Percentiles rank a stretch among this genome's conserved stretches.
Conservation (phyloP, 176 grass and related monocot species). For the Hsuehochloa calcarea region DNA sequence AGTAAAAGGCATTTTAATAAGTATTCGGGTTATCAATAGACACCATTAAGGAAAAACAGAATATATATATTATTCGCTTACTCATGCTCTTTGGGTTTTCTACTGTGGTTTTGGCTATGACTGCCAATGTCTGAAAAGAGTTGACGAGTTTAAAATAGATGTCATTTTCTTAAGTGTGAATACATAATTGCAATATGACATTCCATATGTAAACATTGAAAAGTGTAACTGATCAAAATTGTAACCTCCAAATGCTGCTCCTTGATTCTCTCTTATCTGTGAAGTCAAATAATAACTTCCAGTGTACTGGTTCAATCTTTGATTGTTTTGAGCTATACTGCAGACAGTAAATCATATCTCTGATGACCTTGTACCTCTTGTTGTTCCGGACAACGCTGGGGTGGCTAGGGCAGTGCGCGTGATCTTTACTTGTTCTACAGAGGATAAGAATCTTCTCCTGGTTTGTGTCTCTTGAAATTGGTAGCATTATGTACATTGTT, state of each 20-base stretch:
- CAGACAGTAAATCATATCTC: slow-evolving; percentile 57
- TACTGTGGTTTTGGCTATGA: not conserved
- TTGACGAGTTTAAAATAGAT: not conserved
- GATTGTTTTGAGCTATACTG: slow-evolving; percentile 35
- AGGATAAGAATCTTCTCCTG: slow-evolving; percentile 87
- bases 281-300: not conserved
- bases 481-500: not conserved
- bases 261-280: not conserved
- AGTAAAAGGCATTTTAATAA: not conserved
- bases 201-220: not conserved
- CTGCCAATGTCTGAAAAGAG: slow-evolving; percentile 5
- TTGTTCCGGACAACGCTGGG: slow-evolving; percentile 64
- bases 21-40: not conserved
- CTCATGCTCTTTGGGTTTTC: not conserved
- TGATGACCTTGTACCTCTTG: slow-evolving; percentile 74
- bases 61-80: not conserved
- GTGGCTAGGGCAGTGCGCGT: slow-evolving; percentile 51
- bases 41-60: not conserved
- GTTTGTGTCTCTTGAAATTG: slow-evolving; percentile 49
- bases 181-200: not conserved
- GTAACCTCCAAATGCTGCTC: not conserved
- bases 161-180: not conserved
- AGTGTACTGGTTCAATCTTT: slow-evolving; percentile 20
- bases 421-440: slow-evolving; percentile 73
- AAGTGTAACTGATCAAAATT: not conserved